Conservation (phyloP, 1,139 yeast genomes). For the Yamadazyma oceani region DNA sequence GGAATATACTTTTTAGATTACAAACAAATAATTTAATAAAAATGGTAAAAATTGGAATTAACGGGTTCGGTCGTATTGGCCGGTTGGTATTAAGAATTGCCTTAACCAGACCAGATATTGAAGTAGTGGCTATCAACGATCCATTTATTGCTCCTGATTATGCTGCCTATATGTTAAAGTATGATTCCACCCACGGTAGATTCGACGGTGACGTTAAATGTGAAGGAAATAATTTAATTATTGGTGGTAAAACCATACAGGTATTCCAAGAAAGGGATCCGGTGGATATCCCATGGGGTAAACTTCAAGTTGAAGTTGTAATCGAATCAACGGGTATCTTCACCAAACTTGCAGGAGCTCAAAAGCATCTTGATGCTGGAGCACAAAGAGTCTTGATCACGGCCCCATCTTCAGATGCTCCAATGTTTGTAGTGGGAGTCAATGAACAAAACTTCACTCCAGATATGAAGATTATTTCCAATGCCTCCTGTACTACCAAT, state of each 20-base stretch:
- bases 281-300: conserved; percentile 79
- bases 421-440: conserved; percentile 87
- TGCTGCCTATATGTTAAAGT: conserved; percentile 87
- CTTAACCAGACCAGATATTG: conserved; percentile 64
- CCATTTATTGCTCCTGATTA: conserved; percentile 82
- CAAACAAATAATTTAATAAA: no score
- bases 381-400: conserved; percentile 89
- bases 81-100: conserved; percentile 85
- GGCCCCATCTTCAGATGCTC: conserved; percentile 86
- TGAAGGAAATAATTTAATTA: conserved; percentile 56
- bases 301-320: conserved; percentile 72
- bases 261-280: conserved; percentile 82
- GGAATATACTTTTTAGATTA: no score
- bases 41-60: conserved; percentile 55
- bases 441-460: conserved; percentile 71
- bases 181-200: conserved; percentile 83
- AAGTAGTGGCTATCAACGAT: conserved; percentile 79
- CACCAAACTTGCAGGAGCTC: conserved; percentile 76
- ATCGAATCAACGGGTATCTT: conserved; percentile 90
- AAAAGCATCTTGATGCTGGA: conserved; percentile 79
- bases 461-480: conserved; percentile 71
- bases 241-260: conserved; percentile 67
- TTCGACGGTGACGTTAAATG: conserved; percentile 66
- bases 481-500: conserved; percentile 91
- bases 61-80: conserved; percentile 90